Conservation (phyloP, 202 grass and related monocot species). For the Eragrostis tef region DNA sequence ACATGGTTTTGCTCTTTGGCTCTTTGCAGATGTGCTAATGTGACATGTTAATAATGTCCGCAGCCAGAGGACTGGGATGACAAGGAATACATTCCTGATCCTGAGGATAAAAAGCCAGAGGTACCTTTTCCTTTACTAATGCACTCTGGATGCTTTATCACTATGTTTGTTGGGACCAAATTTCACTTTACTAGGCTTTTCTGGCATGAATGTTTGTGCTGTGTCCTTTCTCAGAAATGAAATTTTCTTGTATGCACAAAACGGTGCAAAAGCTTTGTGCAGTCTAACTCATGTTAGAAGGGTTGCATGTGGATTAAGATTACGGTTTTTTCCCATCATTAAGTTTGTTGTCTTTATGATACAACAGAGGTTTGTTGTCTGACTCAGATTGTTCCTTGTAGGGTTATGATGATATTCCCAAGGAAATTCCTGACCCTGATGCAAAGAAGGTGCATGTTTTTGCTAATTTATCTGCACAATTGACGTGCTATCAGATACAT, state of each 20-base stretch:
- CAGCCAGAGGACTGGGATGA: conserved; percentile 94
- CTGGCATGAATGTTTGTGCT: not conserved
- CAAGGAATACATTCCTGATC: conserved; percentile 78
- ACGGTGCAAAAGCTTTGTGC: not conserved
- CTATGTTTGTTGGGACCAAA: not conserved
- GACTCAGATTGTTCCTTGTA: conserved; percentile 41
- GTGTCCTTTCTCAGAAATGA: not conserved
- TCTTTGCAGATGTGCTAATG: conserved; percentile 1
- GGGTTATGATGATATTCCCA: conserved; percentile 79
- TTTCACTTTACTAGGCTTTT: not conserved
- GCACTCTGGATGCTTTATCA: conserved; percentile 15
- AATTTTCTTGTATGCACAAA: not conserved
- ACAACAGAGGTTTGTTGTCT: not conserved
- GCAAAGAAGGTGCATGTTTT: conserved; percentile 57
- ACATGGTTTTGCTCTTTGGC: not conserved
- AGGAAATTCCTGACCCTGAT: conserved; percentile 78
- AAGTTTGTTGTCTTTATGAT: too few relatives aligned
- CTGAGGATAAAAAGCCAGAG: conserved; percentile 85
- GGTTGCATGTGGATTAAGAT: too few relatives aligned
- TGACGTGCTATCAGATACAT: not conserved
- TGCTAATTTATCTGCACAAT: not conserved
- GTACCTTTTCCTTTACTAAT: conserved; percentile 31
- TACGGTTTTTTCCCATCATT: too few relatives aligned
- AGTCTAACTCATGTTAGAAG: too few relatives aligned
- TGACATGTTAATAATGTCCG: conserved; percentile 6